These are phyloP conservation scores for Paramecium primaurelia DNA, from an alignment of 73 alveolate species.

Conservation along the genomic window DNA sequence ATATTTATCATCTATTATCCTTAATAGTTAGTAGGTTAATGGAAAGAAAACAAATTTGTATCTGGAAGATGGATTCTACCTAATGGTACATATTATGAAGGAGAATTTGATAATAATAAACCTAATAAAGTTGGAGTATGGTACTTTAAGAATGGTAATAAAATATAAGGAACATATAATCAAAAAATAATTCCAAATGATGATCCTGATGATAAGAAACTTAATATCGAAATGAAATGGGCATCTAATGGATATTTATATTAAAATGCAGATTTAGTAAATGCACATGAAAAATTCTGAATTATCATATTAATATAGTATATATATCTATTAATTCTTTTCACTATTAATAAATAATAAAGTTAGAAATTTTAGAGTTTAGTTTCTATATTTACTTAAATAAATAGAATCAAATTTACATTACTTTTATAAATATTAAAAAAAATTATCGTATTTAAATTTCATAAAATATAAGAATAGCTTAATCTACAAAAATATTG, in stretches of 20 bases:
- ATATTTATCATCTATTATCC: not conserved
- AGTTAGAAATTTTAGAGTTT: too few species aligned
- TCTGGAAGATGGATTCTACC: slow-evolving; percentile 91
- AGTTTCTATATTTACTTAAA: too few species aligned
- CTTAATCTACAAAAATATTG: not conserved
- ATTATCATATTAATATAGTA: not conserved
- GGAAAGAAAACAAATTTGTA: slow-evolving; percentile 79
- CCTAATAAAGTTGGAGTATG: slow-evolving; percentile 92
- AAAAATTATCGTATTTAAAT: too few species aligned
- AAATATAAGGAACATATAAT: slow-evolving; percentile 77
- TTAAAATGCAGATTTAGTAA: slow-evolving; percentile 40
- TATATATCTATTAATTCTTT: not conserved
- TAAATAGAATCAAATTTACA: too few species aligned
- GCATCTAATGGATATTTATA: slow-evolving; percentile 44
- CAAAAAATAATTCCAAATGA: slow-evolving; percentile 74
- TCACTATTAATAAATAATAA: too few species aligned
- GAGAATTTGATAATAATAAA: slow-evolving; percentile 89
- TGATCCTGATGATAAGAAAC: slow-evolving; percentile 78
- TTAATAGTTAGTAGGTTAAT: slow-evolving; percentile 77
- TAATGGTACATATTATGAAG: slow-evolving; percentile 93
- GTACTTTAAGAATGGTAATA: slow-evolving; percentile 91
- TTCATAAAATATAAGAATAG: too few species aligned
- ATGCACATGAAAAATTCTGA: slow-evolving; percentile 50
- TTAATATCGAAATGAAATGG: slow-evolving; percentile 63
- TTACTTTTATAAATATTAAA: too few species aligned